Percentiles rank a stretch among this genome's conserved stretches.
These are phyloP conservation scores for Penicillium atrosanguineum DNA, from an alignment of 495 filamentous ascomycete genomes.

Conservation along the genomic window DNA sequence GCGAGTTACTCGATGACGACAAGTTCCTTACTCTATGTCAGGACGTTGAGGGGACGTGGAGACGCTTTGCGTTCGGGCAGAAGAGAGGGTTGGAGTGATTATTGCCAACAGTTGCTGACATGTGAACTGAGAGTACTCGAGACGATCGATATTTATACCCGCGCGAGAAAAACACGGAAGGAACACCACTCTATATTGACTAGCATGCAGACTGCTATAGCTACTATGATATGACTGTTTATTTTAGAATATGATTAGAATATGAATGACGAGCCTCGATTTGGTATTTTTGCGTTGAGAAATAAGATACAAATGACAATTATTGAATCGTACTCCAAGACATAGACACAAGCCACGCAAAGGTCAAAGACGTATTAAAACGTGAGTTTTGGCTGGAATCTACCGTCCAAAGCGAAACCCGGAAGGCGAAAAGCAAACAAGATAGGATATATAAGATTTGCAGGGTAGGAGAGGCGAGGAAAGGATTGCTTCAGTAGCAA, in stretches of 20 bases:
- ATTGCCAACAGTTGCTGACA: background rate
- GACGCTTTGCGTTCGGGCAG: slow-evolving; percentile 40
- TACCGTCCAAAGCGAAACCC: background rate
- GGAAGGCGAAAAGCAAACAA: background rate
- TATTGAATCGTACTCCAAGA: background rate
- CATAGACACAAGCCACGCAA: background rate
- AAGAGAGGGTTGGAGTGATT: slow-evolving; percentile 3
- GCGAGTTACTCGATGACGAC: slow-evolving; percentile 43
- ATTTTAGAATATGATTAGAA: background rate
- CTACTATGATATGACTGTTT: background rate
- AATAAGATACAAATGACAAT: background rate
- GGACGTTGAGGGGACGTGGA: slow-evolving; percentile 46
- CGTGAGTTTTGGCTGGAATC: background rate
- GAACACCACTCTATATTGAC: background rate
- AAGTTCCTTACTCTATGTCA: slow-evolving; percentile 41
- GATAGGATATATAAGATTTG: background rate
- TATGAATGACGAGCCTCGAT: background rate
- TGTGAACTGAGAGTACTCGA: background rate
- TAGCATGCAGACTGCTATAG: background rate
- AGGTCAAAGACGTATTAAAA: background rate
- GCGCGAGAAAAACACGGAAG: background rate
- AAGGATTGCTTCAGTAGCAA: background rate
- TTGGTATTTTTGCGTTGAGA: background rate
- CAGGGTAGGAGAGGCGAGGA: background rate
- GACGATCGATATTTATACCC: background rate